These are phyloP conservation scores for Sorghum bicolor DNA, from an alignment of 176 grass and related monocot genomes.

Conservation along the genomic window DNA sequence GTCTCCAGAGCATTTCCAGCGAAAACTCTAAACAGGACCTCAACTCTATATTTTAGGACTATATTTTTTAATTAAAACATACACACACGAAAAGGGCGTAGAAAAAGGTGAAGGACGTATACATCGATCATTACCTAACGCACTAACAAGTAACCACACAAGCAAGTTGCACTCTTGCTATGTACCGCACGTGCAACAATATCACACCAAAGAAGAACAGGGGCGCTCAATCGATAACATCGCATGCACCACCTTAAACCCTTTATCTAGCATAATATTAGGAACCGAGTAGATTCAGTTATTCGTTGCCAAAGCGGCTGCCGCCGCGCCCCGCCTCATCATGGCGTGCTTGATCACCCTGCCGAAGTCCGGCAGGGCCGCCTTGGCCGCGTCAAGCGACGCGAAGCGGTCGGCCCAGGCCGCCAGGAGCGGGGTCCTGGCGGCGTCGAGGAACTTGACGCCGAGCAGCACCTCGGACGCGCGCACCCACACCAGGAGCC, in stretches of 20 bases:
- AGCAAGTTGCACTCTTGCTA: not conserved
- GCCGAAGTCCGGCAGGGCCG: conserved; percentile 15
- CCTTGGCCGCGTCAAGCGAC: conserved; percentile 4
- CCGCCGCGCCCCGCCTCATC: not conserved
- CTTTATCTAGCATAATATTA: not conserved
- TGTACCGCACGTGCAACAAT: not conserved
- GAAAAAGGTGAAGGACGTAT: no score
- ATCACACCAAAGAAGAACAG: not conserved
- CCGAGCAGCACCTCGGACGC: not conserved
- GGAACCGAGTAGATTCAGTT: not conserved
- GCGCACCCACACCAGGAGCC: not conserved
- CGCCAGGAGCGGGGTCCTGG: conserved; percentile 25
- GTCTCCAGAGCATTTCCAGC: no score
- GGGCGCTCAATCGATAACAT: not conserved
- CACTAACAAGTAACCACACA: no score
- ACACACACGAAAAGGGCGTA: no score
- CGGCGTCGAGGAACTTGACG: conserved; percentile 30
- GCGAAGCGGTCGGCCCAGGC: conserved; percentile 40
- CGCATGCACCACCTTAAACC: not conserved
- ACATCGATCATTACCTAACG: no score
- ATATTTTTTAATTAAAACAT: no score
- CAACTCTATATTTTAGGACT: no score
- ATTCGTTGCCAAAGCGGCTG: not conserved
- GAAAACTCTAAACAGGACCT: no score
- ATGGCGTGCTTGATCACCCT: conserved; percentile 9